phyloP scores from a whole-genome alignment of 257 asterid species.

The Capsicum rhomboideum region DNA sequence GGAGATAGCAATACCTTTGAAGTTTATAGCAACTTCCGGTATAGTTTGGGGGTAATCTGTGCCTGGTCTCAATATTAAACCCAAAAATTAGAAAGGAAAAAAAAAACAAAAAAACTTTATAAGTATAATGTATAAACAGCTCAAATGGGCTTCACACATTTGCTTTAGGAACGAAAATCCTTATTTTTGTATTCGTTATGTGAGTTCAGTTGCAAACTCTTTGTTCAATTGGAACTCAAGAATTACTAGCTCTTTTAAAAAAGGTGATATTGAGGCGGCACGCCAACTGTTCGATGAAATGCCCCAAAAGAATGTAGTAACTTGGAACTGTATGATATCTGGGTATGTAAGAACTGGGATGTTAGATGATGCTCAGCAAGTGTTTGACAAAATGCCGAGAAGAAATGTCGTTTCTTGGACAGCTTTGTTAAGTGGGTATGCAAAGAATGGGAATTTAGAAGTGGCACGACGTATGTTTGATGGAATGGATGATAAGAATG shows the following conservation, averaged over 20 bases:
- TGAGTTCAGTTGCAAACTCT: conserved; percentile 22
- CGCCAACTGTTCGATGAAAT: conserved; percentile 59
- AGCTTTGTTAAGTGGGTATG: conserved; percentile 74
- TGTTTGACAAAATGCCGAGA: conserved; percentile 50
- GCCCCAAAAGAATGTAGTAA: conserved; percentile 53
- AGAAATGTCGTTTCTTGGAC: conserved; percentile 68
- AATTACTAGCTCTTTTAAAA: conserved; percentile 34
- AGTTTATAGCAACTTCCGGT: too few species aligned
- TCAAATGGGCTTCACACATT: not conserved
- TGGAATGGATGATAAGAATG: conserved; percentile 42
- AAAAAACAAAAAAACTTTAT: not conserved
- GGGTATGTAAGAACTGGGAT: conserved; percentile 53
- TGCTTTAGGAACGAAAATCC: not conserved
- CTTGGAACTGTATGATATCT: conserved; percentile 77
- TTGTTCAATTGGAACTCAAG: conserved; percentile 33
- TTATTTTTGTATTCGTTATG: conserved; percentile 8
- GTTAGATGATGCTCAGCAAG: conserved; percentile 46
- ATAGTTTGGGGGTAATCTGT: too few species aligned
- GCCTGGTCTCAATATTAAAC: not conserved
- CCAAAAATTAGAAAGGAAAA: not conserved
- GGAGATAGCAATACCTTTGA: too few species aligned
- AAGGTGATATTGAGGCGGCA: conserved; percentile 32
- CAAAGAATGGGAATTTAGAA: conserved; percentile 52
- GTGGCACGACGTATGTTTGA: conserved; percentile 58
- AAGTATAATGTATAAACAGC: not conserved